phyloP scores from a whole-genome alignment of 2,329 filamentous ascomycete genomes.

The Trichophyton rubrum region DNA sequence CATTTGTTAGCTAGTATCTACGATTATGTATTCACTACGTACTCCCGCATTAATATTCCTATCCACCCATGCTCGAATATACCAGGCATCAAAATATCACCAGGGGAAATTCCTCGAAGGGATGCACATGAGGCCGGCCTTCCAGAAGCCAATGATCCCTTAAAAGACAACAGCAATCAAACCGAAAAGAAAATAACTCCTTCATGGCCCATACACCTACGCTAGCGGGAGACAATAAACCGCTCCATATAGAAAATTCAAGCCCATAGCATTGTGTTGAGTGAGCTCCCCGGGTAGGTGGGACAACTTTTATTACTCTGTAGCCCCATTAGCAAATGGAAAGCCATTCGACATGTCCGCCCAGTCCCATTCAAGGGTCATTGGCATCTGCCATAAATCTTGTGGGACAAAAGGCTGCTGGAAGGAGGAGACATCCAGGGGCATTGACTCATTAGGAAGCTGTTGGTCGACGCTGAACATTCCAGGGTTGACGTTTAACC shows the following conservation, averaged over 20 bases:
- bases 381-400: conserved; percentile 89
- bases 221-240: neutral
- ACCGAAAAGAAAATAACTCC: neutral
- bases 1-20: neutral
- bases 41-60: neutral
- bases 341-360: conserved; percentile 29
- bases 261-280: neutral
- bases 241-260: neutral
- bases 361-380: conserved; percentile 90
- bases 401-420: conserved; percentile 83
- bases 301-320: neutral
- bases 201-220: neutral
- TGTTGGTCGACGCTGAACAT: conserved; percentile 9
- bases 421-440: conserved; percentile 39
- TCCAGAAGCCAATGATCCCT: neutral
- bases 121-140: neutral
- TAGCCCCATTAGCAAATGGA: neutral
- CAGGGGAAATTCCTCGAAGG: neutral
- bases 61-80: neutral
- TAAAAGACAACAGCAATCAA: neutral
- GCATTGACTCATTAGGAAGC: conserved; percentile 21
- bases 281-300: too few species aligned
- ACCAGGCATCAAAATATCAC: neutral
- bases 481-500: conserved; percentile 7
- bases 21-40: neutral